Base-by-base conservation (phyloP, 192 early-diverging fungal species). In the Glomus cerebriforme region DNA sequence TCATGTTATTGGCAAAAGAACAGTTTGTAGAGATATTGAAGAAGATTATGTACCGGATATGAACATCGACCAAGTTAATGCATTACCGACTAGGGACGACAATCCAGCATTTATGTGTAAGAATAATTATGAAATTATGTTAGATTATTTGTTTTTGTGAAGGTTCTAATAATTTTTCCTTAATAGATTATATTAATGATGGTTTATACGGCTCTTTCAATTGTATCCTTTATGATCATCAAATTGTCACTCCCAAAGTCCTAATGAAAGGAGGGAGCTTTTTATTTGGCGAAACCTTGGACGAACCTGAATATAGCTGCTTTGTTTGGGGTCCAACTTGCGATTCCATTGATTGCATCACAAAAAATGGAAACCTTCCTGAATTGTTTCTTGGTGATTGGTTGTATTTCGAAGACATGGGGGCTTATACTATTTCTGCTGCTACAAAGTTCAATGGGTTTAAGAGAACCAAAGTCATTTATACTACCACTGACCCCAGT, bases 181-280 rank as follows among this genome's bases (percentile, higher is more conserved):
- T 37, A 63, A 39, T 59, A 59, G 73, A 99, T 86, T 99, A 99
- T 86, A 92, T 99, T 85, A 99, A 99, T 83, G 98, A 99, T 81
- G 98, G 98, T 67, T 92, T 97, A 87, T 99, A 99, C 81, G 97
- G 95, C 66, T 92, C 92, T 83, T 98, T 99, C 90, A 99, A 99
- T 90, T 97, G 96, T 86, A 93, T 98, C 86, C 92, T 96, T 73
- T 99, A 98, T 87, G 98, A 99, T 86, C 97, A 99, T 85, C 92
- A 92, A 76, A 76, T 88, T 49, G 92, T 94, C 27, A 72, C 83
- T 47, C 92, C 97, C 32, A 81, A 91, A 32, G 91, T 95, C 49
- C 88, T 97, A 29, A 78, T 83, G 60, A 82, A 86, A 39, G 78
- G 82, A 26, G 83, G 80, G 0, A 67, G 32, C 2, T 88, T 83